These are phyloP conservation scores for Volvox reticuliferus DNA, from an alignment of 139 green algal genomes.

Conservation along the genomic window DNA sequence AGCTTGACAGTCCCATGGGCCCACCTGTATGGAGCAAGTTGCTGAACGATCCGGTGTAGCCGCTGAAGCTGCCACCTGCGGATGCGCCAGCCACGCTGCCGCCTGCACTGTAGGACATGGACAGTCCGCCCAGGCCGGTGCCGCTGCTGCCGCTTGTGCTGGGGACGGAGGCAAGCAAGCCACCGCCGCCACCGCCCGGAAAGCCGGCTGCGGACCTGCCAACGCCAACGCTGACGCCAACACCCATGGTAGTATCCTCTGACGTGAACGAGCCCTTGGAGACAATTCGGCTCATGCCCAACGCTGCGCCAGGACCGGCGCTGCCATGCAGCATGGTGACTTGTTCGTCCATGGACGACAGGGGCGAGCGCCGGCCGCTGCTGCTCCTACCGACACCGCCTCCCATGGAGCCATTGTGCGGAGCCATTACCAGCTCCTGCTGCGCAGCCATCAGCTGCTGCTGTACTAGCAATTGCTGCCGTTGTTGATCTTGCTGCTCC, in stretches of 20 bases:
- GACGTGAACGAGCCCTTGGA: not conserved
- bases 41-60: constrained; percentile 19
- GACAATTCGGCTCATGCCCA: constrained; percentile 39
- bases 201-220: not conserved
- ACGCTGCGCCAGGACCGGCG: not conserved
- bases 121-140: constrained; percentile 2
- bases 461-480: not conserved
- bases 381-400: not conserved
- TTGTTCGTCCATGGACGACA: constrained; percentile 40
- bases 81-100: not conserved
- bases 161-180: not conserved
- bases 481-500: constrained; percentile 10
- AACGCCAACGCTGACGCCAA: not conserved
- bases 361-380: not conserved
- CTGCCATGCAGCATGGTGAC: constrained; percentile 27
- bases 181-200: not conserved
- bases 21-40: constrained; percentile 6
- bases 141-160: not conserved
- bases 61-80: not conserved
- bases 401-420: not conserved
- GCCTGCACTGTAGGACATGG: not conserved
- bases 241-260: not conserved
- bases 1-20: constrained; percentile 7
- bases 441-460: not conserved
- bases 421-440: not conserved